These are phyloP conservation scores for Citrus trifoliata DNA, from an alignment of 345 rosid genomes.

Conservation along the genomic window DNA sequence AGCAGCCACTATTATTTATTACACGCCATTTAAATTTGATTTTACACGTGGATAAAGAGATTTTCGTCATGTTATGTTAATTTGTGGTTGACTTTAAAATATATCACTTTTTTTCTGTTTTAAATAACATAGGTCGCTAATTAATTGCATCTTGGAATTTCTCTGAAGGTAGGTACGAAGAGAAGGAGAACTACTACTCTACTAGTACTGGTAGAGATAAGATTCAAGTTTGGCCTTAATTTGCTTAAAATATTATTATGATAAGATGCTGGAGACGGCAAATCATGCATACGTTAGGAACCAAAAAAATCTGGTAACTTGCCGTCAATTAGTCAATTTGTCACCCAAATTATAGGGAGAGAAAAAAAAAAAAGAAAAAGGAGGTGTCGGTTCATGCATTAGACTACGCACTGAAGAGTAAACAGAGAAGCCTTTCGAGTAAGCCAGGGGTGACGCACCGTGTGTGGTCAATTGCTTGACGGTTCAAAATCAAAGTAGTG, in stretches of 20 bases:
- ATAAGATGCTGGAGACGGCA: not conserved
- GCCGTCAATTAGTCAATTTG: slow-evolving; percentile 5
- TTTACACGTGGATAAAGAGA: not conserved
- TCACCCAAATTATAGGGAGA: not conserved
- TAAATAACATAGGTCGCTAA: too few species aligned
- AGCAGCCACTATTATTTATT: not conserved
- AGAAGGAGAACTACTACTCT: not conserved
- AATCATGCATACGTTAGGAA: not conserved
- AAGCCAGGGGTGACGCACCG: slow-evolving; percentile 9
- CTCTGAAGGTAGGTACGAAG: not conserved
- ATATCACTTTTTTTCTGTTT: too few species aligned
- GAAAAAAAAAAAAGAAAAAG: fast-evolving
- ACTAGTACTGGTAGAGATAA: too few species aligned
- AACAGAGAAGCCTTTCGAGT: not conserved
- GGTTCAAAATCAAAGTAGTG: not conserved
- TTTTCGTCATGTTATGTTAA: not conserved
- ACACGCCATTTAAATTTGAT: not conserved
- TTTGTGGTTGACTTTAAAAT: too few species aligned
- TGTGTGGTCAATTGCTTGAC: slow-evolving; percentile 1
- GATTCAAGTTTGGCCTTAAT: too few species aligned
- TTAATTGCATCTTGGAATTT: too few species aligned
- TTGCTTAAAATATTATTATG: not conserved
- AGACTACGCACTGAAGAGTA: not conserved
- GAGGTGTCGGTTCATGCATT: slow-evolving; percentile 13
- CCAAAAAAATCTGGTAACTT: slow-evolving; percentile 3